Percentiles rank a stretch among this genome's conserved stretches.
phyloP scores from a whole-genome alignment of 1,284 basidiomycete species.

The Leccinum pachyderme region DNA sequence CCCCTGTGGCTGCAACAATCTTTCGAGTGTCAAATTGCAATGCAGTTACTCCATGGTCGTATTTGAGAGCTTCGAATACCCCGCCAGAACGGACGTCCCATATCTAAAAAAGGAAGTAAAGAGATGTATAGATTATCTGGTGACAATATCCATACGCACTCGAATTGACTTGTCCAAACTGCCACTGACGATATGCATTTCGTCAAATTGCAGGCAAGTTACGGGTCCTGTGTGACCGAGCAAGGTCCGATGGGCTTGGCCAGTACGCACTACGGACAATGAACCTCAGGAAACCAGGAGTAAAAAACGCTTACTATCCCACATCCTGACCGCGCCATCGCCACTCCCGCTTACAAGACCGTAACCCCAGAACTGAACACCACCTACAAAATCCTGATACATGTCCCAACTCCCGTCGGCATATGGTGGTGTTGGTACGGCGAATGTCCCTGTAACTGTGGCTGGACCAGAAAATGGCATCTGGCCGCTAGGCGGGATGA shows the following conservation, averaged over 20 bases:
- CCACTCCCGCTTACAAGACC: conserved; percentile 95
- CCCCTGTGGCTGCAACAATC: conserved; percentile 90
- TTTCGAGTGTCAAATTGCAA: conserved; percentile 96
- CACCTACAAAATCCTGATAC: conserved; percentile 97
- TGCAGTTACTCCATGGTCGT: conserved; percentile 88
- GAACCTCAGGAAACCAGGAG: conserved; percentile 7
- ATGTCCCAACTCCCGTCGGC: conserved; percentile 92
- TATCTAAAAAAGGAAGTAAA: conserved; percentile 50
- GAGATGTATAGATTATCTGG: not conserved
- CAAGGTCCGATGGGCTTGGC: conserved; percentile 93
- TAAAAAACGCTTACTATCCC: conserved; percentile 81
- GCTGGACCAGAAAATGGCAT: conserved; percentile 53
- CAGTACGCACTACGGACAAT: conserved; percentile 81
- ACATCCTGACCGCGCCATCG: conserved; percentile 97
- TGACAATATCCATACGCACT: conserved; percentile 45
- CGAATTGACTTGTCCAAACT: conserved; percentile 92
- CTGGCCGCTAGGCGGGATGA: conserved; percentile 41
- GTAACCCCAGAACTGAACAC: conserved; percentile 98
- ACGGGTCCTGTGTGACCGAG: conserved; percentile 93
- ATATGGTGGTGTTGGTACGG: conserved; percentile 82
- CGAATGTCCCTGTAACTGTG: conserved; percentile 66
- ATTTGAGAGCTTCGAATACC: conserved; percentile 86
- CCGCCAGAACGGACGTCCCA: conserved; percentile 96
- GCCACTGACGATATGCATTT: conserved; percentile 89
- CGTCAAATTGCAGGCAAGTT: conserved; percentile 96